These are phyloP conservation scores for Allomyces macrogynus DNA, from an alignment of 192 early-diverging fungal species.

Conservation along the genomic window DNA sequence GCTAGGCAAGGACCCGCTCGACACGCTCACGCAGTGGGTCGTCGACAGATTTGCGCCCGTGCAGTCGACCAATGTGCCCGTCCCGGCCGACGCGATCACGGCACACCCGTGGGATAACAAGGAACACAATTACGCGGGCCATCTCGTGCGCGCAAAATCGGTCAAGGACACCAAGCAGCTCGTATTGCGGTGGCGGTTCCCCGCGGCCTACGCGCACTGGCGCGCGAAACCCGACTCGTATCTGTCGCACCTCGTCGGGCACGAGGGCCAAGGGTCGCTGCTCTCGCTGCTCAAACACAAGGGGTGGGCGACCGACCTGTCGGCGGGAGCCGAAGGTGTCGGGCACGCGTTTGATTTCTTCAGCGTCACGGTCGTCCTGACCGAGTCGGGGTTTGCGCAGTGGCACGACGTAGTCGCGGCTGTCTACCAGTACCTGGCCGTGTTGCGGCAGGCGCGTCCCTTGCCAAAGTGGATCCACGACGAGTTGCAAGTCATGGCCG, in stretches of 20 bases:
- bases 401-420: slow-evolving; percentile 60
- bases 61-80: slow-evolving; percentile 46
- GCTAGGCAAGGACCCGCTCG: slow-evolving; percentile 26
- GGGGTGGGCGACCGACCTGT: slow-evolving; percentile 70
- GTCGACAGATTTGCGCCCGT: slow-evolving; percentile 61
- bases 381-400: slow-evolving; percentile 52
- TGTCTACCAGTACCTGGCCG: slow-evolving; percentile 74
- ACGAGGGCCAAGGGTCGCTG: slow-evolving; percentile 75
- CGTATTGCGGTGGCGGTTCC: slow-evolving; percentile 68
- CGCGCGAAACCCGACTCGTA: slow-evolving; percentile 46
- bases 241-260: slow-evolving; percentile 72
- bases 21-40: slow-evolving; percentile 49
- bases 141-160: slow-evolving; percentile 46
- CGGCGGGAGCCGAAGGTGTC: slow-evolving; percentile 38
- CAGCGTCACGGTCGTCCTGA: slow-evolving; percentile 63
- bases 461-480: slow-evolving; percentile 61
- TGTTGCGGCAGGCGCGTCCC: slow-evolving; percentile 44
- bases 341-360: slow-evolving; percentile 61
- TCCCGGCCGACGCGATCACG: slow-evolving; percentile 17
- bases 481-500: slow-evolving; percentile 35
- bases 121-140: slow-evolving; percentile 3
- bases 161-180: slow-evolving; percentile 62
- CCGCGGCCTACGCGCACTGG: slow-evolving; percentile 44
- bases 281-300: slow-evolving; percentile 65
- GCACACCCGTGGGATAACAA: background rate